Evolutionary conservation across 345 rosid species (phyloP).

Genomic region (Salix suchowensis): DNA sequence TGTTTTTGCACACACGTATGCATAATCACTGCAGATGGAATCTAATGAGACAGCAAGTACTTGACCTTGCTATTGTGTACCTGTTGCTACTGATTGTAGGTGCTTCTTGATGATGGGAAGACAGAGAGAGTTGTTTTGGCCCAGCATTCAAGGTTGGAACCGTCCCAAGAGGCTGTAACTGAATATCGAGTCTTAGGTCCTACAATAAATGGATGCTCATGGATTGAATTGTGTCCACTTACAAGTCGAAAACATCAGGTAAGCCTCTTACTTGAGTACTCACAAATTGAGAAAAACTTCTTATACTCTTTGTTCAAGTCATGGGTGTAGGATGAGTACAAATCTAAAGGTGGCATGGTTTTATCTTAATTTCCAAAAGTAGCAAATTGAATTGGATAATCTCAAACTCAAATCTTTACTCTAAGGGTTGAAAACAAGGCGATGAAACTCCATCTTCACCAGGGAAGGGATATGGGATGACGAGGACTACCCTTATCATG

Average conservation of each 20-base stretch:
- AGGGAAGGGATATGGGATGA: not conserved
- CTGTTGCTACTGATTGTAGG: constrained; percentile 35
- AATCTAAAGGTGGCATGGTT: not conserved
- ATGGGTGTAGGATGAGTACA: not conserved
- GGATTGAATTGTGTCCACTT: constrained; percentile 77
- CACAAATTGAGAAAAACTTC: not conserved
- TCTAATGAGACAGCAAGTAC: not conserved
- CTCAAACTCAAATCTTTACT: not conserved
- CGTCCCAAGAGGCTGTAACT: constrained; percentile 74
- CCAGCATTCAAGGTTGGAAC: constrained; percentile 58
- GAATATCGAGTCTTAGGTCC: constrained; percentile 88
- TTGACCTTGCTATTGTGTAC: not conserved
- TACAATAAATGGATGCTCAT: constrained; percentile 80
- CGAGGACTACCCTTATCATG: too few relatives aligned
- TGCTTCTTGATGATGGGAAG: constrained; percentile 82
- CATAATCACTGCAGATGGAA: not conserved
- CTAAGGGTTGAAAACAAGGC: not conserved
- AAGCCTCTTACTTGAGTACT: not conserved
- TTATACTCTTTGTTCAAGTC: not conserved
- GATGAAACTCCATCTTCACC: not conserved
- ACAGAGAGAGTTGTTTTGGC: constrained; percentile 81
- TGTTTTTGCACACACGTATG: not conserved
- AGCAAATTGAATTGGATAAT: not conserved
- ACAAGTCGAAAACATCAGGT: constrained; percentile 95
- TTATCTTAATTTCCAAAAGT: not conserved